Conservation (phyloP, 768 basidiomycete genomes). For the Serendipita sp. region DNA sequence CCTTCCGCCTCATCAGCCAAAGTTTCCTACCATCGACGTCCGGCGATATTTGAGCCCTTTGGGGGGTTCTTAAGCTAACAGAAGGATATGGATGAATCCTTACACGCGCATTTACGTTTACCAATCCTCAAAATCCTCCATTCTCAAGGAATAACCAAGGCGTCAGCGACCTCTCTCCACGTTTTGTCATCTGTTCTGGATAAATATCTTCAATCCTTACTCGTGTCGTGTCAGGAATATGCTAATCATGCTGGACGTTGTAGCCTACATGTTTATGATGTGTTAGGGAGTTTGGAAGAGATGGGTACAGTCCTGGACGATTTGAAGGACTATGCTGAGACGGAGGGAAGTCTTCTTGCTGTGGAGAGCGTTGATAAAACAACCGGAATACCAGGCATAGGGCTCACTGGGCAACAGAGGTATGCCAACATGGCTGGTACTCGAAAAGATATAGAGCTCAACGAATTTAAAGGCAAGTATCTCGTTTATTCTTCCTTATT, state of each 20-base stretch:
- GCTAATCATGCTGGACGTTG: background rate
- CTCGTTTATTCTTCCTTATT: background rate
- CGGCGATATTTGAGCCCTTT: too few species aligned
- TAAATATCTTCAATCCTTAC: background rate
- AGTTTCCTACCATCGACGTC: too few species aligned
- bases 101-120: background rate
- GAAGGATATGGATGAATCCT: background rate
- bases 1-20: too few species aligned
- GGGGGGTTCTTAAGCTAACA: too few species aligned
- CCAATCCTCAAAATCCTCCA: constrained; percentile 2
- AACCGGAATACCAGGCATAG: background rate
- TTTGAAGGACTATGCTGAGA: background rate
- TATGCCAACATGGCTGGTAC: background rate
- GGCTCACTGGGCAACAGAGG: background rate
- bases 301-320: constrained; percentile 4
- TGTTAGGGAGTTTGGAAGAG: background rate
- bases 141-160: constrained; percentile 2
- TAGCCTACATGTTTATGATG: background rate
- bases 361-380: background rate
- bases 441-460: background rate
- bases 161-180: background rate
- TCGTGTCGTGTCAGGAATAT: constrained; percentile 2
- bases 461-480: background rate
- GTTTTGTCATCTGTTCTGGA: background rate
- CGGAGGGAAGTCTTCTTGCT: background rate